These are phyloP conservation scores for Beauveria sp. DNA, from an alignment of 2,329 filamentous ascomycete species.

Conservation along the genomic window DNA sequence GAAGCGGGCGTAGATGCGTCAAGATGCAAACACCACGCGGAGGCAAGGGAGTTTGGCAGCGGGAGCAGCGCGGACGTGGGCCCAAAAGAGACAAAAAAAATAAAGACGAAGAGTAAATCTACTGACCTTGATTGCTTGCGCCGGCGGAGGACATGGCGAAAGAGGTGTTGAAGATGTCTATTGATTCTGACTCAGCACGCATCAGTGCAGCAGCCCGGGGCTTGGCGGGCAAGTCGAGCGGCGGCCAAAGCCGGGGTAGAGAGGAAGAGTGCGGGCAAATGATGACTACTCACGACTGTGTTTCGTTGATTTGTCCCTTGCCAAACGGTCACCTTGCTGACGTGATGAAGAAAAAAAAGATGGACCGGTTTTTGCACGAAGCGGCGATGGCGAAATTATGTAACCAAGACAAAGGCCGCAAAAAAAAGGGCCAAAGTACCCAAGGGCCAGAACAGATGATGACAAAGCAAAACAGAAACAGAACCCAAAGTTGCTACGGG, in stretches of 20 bases:
- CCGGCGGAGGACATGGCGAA: slow-evolving; percentile 25
- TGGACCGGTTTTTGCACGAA: slow-evolving; percentile 1
- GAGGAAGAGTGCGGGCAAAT: not conserved
- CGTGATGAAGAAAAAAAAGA: slow-evolving; percentile 12
- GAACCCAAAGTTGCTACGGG: not conserved
- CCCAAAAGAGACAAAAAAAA: not conserved
- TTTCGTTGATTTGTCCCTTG: not conserved
- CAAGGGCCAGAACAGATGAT: not conserved
- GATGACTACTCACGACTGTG: slow-evolving; percentile 8
- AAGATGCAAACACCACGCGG: not conserved
- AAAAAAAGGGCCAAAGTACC: not conserved
- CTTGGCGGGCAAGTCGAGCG: not conserved
- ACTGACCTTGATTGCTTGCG: slow-evolving; percentile 26
- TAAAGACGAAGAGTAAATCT: slow-evolving; percentile 14
- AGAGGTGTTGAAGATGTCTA: slow-evolving; percentile 22
- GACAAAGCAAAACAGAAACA: slow-evolving; percentile 4
- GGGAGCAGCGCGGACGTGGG: slow-evolving; percentile 8
- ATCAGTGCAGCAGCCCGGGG: not conserved
- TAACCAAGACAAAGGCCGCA: not conserved
- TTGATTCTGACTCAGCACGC: slow-evolving; percentile 27
- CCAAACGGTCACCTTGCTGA: slow-evolving; percentile 1
- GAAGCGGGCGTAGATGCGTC: not conserved
- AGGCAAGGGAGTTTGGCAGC: not conserved
- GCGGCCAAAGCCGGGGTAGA: not conserved
- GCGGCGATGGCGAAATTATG: slow-evolving; percentile 11